These are phyloP conservation scores for Pestalotiopsis sp. DNA, from an alignment of 2,329 filamentous ascomycete species.

Conservation along the genomic window DNA sequence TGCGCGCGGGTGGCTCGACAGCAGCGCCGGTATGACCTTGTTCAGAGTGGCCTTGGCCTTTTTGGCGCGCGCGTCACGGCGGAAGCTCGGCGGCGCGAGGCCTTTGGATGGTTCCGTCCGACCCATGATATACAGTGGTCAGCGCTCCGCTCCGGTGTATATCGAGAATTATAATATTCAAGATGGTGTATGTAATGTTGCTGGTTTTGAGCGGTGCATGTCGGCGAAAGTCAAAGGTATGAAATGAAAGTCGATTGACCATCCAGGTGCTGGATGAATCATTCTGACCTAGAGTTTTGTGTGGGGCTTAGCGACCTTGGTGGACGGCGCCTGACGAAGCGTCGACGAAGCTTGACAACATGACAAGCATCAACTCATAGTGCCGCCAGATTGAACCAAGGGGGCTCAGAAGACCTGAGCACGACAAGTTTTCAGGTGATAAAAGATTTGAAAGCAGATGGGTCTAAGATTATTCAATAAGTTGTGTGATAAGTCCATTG, in stretches of 20 bases:
- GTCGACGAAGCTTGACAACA: too few relatives aligned
- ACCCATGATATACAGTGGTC: conserved; percentile 23
- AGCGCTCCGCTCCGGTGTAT: background rate
- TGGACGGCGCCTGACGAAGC: background rate
- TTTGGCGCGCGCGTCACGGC: conserved; percentile 47
- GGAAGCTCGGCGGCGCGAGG: conserved; percentile 30
- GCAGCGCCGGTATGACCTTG: conserved; percentile 58
- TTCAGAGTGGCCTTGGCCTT: conserved; percentile 60
- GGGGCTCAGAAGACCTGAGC: too few relatives aligned
- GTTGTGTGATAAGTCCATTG: too few relatives aligned
- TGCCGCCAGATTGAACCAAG: too few relatives aligned
- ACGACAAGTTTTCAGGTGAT: too few relatives aligned
- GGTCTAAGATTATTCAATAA: too few relatives aligned
- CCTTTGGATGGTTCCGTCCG: conserved; percentile 32
- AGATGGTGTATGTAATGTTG: background rate
- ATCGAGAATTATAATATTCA: background rate
- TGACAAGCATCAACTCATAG: too few relatives aligned
- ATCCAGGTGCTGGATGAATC: background rate
- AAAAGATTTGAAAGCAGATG: too few relatives aligned
- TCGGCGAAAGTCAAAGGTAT: background rate
- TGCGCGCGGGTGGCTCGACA: conserved; percentile 56
- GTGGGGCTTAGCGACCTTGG: background rate
- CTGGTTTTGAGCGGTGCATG: background rate
- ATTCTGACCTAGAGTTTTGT: background rate
- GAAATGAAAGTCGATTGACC: background rate